These are phyloP conservation scores for Neurospora sp. DNA, from an alignment of 2,329 filamentous ascomycete genomes.

Conservation along the genomic window DNA sequence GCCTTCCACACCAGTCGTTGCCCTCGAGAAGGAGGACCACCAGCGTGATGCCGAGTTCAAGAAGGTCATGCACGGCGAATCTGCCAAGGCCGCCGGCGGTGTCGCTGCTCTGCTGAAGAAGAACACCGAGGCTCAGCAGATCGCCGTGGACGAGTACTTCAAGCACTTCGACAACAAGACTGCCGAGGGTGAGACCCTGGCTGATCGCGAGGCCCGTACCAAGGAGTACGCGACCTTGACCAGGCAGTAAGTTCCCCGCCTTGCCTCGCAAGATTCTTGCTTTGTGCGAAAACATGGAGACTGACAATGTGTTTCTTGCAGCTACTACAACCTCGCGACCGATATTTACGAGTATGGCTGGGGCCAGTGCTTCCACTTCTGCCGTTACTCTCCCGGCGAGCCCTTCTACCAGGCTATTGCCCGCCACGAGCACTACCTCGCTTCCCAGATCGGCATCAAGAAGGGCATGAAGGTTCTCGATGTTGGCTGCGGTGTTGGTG, in stretches of 20 bases:
- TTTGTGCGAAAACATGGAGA: not conserved
- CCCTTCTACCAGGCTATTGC: slow-evolving; percentile 85
- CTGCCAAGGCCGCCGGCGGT: slow-evolving; percentile 59
- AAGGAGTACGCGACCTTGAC: slow-evolving; percentile 90
- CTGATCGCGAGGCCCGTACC: slow-evolving; percentile 67
- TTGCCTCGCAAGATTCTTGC: not conserved
- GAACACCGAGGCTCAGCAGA: slow-evolving; percentile 45
- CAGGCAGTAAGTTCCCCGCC: slow-evolving; percentile 59
- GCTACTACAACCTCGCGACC: slow-evolving; percentile 95
- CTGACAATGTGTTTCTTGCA: slow-evolving; percentile 26
- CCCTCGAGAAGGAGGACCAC: slow-evolving; percentile 75
- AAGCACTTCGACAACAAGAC: slow-evolving; percentile 78
- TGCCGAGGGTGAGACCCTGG: slow-evolving; percentile 68
- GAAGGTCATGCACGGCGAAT: slow-evolving; percentile 72
- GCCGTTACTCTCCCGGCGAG: slow-evolving; percentile 81
- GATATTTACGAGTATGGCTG: slow-evolving; percentile 96
- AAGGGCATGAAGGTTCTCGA: slow-evolving; percentile 86
- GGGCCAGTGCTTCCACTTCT: slow-evolving; percentile 96
- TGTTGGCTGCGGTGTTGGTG: slow-evolving; percentile 94
- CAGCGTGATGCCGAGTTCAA: slow-evolving; percentile 82
- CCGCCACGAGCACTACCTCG: slow-evolving; percentile 95
- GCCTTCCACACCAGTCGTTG: slow-evolving; percentile 10
- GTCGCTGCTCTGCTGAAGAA: slow-evolving; percentile 81
- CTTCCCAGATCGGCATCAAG: slow-evolving; percentile 76
- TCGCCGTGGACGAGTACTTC: slow-evolving; percentile 73